phyloP scores from a whole-genome alignment of 208 protist genomes.

The Porcisia hertigi region DNA sequence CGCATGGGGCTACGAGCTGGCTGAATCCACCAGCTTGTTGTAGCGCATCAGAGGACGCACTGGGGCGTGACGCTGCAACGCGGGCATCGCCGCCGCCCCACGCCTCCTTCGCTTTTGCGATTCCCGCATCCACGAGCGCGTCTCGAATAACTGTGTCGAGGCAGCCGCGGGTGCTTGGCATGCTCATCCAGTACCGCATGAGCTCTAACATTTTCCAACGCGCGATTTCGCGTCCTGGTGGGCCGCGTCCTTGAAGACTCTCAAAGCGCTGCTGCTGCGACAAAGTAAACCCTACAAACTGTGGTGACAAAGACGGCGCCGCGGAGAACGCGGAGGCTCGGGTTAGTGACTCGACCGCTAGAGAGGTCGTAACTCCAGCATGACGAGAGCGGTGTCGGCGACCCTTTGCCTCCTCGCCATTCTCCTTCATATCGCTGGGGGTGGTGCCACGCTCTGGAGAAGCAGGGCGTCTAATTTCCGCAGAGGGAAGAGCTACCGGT shows the following conservation, averaged over 20 bases:
- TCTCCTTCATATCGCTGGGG: constrained; percentile 4
- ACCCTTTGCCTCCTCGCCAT: constrained; percentile 15
- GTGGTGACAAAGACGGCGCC: constrained; percentile 11
- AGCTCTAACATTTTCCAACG: constrained; percentile 67
- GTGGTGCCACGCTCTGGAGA: background rate
- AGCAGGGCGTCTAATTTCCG: background rate
- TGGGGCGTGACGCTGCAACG: background rate
- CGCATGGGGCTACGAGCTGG: background rate
- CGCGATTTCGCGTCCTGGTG: constrained; percentile 31
- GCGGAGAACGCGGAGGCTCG: constrained; percentile 1
- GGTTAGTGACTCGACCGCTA: constrained; percentile 1
- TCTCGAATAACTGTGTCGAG: constrained; percentile 50
- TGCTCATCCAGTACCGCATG: constrained; percentile 71
- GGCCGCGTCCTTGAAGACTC: constrained; percentile 30
- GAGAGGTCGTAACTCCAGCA: constrained; percentile 1
- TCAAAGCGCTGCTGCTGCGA: constrained; percentile 36
- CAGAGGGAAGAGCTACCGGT: background rate
- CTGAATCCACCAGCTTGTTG: background rate
- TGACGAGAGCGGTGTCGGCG: constrained; percentile 19
- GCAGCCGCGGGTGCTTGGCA: constrained; percentile 30
- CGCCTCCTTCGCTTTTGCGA: constrained; percentile 32
- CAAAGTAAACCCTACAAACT: constrained; percentile 19
- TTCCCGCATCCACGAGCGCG: constrained; percentile 32
- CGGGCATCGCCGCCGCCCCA: constrained; percentile 18
- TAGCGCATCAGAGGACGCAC: background rate